Evolutionary conservation across 2,329 filamentous ascomycete species (phyloP), one percentile per base, ranked within the genome.

Genomic region (Stromatinia cepivora): DNA sequence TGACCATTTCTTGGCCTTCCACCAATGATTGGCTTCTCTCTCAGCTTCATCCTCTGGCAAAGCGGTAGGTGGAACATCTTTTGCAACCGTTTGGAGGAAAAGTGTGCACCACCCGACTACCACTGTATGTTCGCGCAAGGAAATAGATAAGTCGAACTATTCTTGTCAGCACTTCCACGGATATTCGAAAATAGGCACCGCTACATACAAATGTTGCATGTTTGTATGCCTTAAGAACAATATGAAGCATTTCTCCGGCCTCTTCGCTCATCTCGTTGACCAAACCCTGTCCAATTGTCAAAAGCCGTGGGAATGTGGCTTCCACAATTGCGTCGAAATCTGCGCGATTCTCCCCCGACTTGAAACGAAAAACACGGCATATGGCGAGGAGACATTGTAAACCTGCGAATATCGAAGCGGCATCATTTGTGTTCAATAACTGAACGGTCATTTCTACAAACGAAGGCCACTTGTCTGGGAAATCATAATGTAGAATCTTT

Each of bases 1-100:
- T 20, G 94, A 92, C 95, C 95, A 98, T 82, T 99, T 99, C 89
- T 98, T 98, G 73, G 94, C 92, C 84, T 98, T 99, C 94, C 94
- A 99, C 94, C 95, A 99, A 80, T 97, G 93, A 79, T 97, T 94
- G 76, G 90, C 87, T 81, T 98, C 95, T 70, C 95, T 88, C 78
- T 98, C 94, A 70, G 92, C 89, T 66, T 90, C 82, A 70, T 89
- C 92, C 71, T 96, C 93, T 70, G 84, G 80, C 86, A 98, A 89
- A 48, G 94, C 90, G 75, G 85, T 88, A 69, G 91, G 86, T 6
- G 95, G 95, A 48, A 92, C 89, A 31, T 90, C 83, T 81, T 98
- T 98, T 74, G 90, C 90, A 48, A 98, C 92, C 65, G 96, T 92
- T 71, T 91, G 90, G 74, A 99, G 84, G 83, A 99, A 98, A 71